These are phyloP conservation scores for Phytophthora pini DNA, from an alignment of 352 stramenopile species.

Conservation along the genomic window DNA sequence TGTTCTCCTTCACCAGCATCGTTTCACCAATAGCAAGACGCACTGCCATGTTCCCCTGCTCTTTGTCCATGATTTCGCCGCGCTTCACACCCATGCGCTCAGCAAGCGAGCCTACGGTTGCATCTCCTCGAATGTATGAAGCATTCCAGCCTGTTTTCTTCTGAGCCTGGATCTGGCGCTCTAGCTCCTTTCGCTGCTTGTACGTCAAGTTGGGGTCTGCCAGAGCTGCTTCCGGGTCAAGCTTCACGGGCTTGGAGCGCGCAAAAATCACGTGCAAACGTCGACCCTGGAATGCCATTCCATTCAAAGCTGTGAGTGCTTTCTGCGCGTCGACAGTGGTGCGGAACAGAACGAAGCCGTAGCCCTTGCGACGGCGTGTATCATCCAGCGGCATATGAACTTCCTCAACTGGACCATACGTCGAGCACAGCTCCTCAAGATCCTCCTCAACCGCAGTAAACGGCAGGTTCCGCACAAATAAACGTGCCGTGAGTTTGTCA, in stretches of 20 bases:
- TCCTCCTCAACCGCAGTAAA: constrained; percentile 98
- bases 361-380: constrained; percentile 95
- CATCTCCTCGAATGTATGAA: constrained; percentile 89
- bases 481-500: constrained; percentile 69
- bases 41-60: constrained; percentile 97
- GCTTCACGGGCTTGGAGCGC: constrained; percentile 69
- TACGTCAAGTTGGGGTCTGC: constrained; percentile 81
- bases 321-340: constrained; percentile 90
- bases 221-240: constrained; percentile 61
- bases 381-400: constrained; percentile 98
- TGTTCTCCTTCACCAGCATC: constrained; percentile 98
- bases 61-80: constrained; percentile 95
- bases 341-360: constrained; percentile 97
- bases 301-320: constrained; percentile 92
- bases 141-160: constrained; percentile 95
- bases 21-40: constrained; percentile 98
- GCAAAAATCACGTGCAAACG: constrained; percentile 95
- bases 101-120: constrained; percentile 79
- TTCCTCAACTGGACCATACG: constrained; percentile 90
- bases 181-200: constrained; percentile 92
- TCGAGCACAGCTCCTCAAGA: constrained; percentile 90
- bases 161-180: constrained; percentile 83
- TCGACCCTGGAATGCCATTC: constrained; percentile 96
- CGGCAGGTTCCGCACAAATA: constrained; percentile 98
- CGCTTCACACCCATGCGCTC: constrained; percentile 92